These are phyloP conservation scores for Camelina hispida DNA, from an alignment of 345 rosid genomes.

Conservation along the genomic window DNA sequence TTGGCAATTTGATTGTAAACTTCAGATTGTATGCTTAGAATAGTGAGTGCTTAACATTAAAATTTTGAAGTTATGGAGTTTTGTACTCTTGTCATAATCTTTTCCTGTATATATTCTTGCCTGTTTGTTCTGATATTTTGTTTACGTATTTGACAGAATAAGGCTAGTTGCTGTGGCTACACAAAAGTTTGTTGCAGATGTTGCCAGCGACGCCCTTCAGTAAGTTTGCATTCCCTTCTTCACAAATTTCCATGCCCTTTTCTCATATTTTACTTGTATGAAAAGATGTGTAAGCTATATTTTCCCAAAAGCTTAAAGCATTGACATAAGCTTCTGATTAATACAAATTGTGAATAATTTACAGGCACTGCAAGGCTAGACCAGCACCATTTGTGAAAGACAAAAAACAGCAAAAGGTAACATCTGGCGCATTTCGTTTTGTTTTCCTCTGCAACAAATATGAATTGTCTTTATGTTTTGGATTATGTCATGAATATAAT, in stretches of 20 bases:
- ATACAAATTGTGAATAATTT: conserved; percentile 27
- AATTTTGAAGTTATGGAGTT: no score
- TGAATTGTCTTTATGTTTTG: not conserved
- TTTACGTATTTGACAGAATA: conserved; percentile 55
- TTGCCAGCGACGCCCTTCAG: conserved; percentile 91
- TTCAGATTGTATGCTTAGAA: not conserved
- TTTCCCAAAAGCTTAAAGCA: not conserved
- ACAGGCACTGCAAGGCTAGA: conserved; percentile 95
- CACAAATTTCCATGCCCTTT: not conserved
- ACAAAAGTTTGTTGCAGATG: conserved; percentile 93
- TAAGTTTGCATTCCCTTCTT: conserved; percentile 45
- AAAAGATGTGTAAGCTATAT: conserved; percentile 2
- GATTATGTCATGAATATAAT: conserved; percentile 1
- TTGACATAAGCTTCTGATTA: not conserved
- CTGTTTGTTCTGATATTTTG: conserved; percentile 2
- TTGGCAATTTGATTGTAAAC: conserved; percentile 4
- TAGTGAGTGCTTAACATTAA: not conserved
- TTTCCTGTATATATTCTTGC: not conserved
- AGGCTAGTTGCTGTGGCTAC: conserved; percentile 97
- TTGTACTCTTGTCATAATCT: no score
- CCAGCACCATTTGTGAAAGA: conserved; percentile 84
- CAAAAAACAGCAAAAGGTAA: conserved; percentile 96
- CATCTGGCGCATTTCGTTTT: not conserved
- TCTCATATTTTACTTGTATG: not conserved
- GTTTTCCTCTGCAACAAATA: not conserved